Conservation (phyloP, 83 land plant species). For the Picea abies region DNA sequence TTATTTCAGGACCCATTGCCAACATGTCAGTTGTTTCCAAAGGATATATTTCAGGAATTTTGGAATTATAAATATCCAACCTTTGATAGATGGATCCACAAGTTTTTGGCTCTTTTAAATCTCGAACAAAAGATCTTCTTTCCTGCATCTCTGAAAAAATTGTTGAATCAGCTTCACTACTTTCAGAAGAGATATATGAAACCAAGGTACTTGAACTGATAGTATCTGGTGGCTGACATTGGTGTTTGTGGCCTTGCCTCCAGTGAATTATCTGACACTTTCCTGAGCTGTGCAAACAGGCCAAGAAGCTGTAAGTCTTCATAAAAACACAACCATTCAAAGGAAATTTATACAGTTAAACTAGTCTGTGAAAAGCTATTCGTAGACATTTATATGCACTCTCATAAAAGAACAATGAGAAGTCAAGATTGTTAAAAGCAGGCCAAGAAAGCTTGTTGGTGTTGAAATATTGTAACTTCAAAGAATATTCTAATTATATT, state of each 20-base stretch:
- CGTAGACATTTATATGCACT: too few species aligned
- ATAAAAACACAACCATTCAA: too few species aligned
- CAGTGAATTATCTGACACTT: constrained; percentile 69
- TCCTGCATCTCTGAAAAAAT: background rate
- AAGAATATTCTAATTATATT: too few species aligned
- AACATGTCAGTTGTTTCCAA: background rate
- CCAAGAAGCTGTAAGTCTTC: background rate
- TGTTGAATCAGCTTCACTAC: background rate
- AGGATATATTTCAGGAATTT: background rate
- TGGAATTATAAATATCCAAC: background rate
- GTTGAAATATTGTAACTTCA: too few species aligned
- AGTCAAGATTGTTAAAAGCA: background rate
- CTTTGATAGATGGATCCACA: background rate
- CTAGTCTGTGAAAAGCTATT: too few species aligned
- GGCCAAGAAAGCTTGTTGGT: background rate
- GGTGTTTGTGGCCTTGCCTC: constrained; percentile 60
- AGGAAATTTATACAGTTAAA: too few species aligned
- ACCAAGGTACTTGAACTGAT: background rate
- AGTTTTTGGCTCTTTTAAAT: background rate
- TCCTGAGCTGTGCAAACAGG: constrained; percentile 44
- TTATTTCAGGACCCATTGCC: background rate
- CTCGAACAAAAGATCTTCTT: background rate
- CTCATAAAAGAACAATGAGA: too few species aligned
- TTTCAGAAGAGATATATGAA: too few species aligned
- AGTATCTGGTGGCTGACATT: constrained; percentile 38